A percentile compares a stretch with the other conserved stretches of the same genome.
phyloP scores from a whole-genome alignment of 1,284 basidiomycete genomes.

The Melampsora americana region DNA sequence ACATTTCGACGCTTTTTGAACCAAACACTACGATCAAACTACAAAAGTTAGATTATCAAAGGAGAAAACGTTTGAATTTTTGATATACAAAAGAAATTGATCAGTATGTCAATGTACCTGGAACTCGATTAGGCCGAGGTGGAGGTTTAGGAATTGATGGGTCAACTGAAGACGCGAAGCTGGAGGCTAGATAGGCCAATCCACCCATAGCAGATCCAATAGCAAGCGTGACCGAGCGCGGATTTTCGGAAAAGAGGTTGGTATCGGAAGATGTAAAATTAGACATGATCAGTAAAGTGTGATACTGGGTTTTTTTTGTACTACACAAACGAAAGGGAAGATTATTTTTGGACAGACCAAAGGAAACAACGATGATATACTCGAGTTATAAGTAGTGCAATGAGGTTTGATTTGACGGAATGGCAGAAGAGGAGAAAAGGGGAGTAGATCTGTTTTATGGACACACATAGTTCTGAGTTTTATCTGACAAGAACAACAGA shows the following conservation, averaged over 20 bases:
- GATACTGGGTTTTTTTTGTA: background rate
- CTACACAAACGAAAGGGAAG: too few species aligned
- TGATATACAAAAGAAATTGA: background rate
- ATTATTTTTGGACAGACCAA: too few species aligned
- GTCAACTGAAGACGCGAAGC: background rate
- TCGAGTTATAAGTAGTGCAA: too few species aligned
- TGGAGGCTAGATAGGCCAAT: background rate
- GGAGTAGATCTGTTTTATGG: too few species aligned
- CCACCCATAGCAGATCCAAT: background rate
- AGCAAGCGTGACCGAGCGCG: constrained; percentile 4
- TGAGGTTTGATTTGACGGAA: too few species aligned
- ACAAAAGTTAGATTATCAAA: background rate
- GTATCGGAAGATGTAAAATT: constrained; percentile 2
- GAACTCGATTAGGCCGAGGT: constrained; percentile 4
- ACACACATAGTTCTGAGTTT: too few species aligned
- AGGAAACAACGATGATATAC: too few species aligned
- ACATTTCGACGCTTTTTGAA: constrained; percentile 16
- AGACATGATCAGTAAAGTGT: constrained; percentile 10
- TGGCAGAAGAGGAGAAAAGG: too few species aligned
- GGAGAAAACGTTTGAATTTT: too few species aligned
- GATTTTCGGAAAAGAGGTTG: constrained; percentile 5
- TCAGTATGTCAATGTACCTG: background rate
- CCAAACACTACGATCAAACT: background rate
- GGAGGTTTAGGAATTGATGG: background rate
- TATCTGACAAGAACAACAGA: too few species aligned